These are phyloP conservation scores for Ceratocystis cubensis DNA, from an alignment of 2,329 filamentous ascomycete species.

Conservation along the genomic window DNA sequence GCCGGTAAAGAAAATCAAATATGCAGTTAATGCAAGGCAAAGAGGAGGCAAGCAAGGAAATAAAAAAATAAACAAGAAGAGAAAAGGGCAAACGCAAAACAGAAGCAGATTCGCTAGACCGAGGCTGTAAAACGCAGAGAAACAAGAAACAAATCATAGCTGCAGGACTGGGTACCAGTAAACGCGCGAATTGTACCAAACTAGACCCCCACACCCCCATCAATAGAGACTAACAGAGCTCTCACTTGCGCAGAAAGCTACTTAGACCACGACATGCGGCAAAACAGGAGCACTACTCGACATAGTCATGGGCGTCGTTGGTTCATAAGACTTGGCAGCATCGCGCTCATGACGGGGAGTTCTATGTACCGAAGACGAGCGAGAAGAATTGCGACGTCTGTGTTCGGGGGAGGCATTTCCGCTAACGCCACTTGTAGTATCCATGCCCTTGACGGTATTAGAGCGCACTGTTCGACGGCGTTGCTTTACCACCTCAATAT, in stretches of 20 bases:
- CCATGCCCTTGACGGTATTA: conserved; percentile 16
- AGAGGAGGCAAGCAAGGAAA: conserved; percentile 5
- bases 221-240: neutral
- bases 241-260: neutral
- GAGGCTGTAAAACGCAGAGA: neutral
- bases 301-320: conserved; percentile 19
- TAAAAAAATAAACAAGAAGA: conserved; percentile 12
- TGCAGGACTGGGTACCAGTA: neutral
- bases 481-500: conserved; percentile 18
- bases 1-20: conserved; percentile 22
- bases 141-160: conserved; percentile 19
- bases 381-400: neutral
- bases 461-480: conserved; percentile 14
- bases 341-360: neutral
- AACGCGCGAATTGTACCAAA: neutral
- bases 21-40: conserved; percentile 17
- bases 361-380: neutral
- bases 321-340: conserved; percentile 14
- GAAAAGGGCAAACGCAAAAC: conserved; percentile 20
- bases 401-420: neutral
- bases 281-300: conserved; percentile 15
- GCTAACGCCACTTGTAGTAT: conserved; percentile 1
- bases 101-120: conserved; percentile 18
- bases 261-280: conserved; percentile 17
- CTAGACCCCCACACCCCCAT: too few relatives aligned